phyloP scores from a whole-genome alignment of 2,329 filamentous ascomycete species.

The Eurotiales sp. region DNA sequence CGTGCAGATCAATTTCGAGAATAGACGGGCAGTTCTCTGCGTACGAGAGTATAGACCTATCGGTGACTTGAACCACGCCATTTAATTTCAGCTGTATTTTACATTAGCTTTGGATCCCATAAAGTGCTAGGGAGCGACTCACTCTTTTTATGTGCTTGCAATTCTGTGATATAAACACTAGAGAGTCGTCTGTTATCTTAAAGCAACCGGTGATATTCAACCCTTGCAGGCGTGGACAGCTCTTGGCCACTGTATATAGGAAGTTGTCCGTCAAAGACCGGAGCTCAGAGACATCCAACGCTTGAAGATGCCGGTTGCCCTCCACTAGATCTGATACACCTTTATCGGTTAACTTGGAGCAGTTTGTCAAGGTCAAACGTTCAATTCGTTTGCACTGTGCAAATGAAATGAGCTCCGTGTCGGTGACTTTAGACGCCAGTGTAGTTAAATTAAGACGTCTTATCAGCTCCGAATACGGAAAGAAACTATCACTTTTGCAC shows the following conservation, averaged over 20 bases:
- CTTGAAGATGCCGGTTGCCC: constrained; percentile 75
- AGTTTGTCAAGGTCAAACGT: constrained; percentile 87
- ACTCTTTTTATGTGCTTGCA: constrained; percentile 86
- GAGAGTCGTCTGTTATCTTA: constrained; percentile 79
- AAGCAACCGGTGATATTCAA: constrained; percentile 87
- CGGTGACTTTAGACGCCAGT: constrained; percentile 72
- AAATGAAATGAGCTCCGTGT: constrained; percentile 82
- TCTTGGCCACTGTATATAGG: constrained; percentile 70
- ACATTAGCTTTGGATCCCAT: not conserved
- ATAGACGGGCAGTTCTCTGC: constrained; percentile 86
- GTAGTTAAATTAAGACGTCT: constrained; percentile 86
- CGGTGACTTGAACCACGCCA: constrained; percentile 78
- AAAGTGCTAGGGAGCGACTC: constrained; percentile 28
- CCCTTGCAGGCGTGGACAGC: constrained; percentile 83
- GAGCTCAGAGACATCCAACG: constrained; percentile 83
- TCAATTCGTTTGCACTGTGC: constrained; percentile 85
- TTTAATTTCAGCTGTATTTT: constrained; percentile 78
- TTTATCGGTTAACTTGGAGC: constrained; percentile 75
- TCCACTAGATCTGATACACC: constrained; percentile 76
- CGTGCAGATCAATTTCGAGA: constrained; percentile 91
- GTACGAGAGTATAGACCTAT: constrained; percentile 78
- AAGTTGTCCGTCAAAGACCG: constrained; percentile 77
- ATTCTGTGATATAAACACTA: constrained; percentile 73
- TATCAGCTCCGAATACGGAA: constrained; percentile 84
- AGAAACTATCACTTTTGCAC: constrained; percentile 68